A percentile compares a stretch with the other conserved stretches of the same genome.
Evolutionary conservation across 768 basidiomycete species (phyloP).

Genomic region (Pleurotus pulmonarius): DNA sequence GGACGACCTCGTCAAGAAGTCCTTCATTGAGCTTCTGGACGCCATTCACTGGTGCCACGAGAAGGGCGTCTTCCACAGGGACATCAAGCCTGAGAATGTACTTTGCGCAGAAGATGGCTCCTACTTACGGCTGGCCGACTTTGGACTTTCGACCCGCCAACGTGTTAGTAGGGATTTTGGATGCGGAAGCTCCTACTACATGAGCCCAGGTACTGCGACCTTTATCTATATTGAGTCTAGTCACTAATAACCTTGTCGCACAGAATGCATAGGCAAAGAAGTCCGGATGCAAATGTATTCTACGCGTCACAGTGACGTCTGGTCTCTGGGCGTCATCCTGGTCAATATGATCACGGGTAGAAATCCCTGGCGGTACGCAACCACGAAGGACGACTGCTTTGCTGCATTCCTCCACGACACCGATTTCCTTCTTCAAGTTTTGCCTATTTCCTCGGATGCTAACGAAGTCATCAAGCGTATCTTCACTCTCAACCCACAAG

Average conservation of each 20-base stretch:
- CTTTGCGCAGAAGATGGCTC: constrained; percentile 52
- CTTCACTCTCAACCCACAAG: constrained; percentile 61
- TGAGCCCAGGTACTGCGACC: constrained; percentile 59
- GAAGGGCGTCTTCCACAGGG: constrained; percentile 74
- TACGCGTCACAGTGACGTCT: constrained; percentile 63
- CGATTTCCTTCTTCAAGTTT: constrained; percentile 59
- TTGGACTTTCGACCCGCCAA: constrained; percentile 62
- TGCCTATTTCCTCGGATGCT: constrained; percentile 69
- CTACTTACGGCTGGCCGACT: constrained; percentile 67
- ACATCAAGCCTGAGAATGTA: constrained; percentile 85
- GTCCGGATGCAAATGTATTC: constrained; percentile 46
- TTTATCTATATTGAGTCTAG: neutral
- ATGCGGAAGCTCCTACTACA: constrained; percentile 60
- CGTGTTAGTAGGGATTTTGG: constrained; percentile 45
- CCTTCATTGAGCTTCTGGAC: constrained; percentile 79
- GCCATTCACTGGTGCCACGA: constrained; percentile 74
- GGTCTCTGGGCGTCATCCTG: constrained; percentile 78
- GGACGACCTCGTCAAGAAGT: constrained; percentile 55
- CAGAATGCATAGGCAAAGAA: constrained; percentile 55
- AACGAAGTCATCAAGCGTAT: constrained; percentile 68
- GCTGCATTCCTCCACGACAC: constrained; percentile 56
- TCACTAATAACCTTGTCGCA: neutral
- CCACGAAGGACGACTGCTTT: constrained; percentile 64
- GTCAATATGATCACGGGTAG: constrained; percentile 78
- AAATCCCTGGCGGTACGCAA: constrained; percentile 76